phyloP scores from a whole-genome alignment of 306 rosid genomes.

The Gillenia trifoliata region DNA sequence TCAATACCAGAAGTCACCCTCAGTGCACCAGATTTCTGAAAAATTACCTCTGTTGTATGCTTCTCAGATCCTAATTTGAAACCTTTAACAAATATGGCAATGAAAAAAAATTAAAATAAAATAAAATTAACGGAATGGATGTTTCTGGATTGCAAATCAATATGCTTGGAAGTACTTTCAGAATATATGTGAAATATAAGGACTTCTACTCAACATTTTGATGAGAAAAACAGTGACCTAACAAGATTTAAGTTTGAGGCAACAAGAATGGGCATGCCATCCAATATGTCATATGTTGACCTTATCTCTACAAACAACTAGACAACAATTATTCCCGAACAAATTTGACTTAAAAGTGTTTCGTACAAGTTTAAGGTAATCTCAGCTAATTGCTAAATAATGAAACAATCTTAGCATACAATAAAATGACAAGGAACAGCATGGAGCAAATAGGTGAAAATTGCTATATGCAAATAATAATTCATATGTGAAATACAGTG shows the following conservation, averaged over 20 bases:
- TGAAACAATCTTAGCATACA: neutral
- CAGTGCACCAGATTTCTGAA: constrained; percentile 60
- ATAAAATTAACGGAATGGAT: neutral
- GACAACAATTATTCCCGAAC: neutral
- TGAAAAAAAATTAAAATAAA: constrained; percentile 5
- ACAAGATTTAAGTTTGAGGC: neutral
- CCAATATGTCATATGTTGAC: neutral
- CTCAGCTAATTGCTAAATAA: neutral
- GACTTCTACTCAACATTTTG: neutral
- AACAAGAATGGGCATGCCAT: neutral
- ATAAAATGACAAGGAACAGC: neutral
- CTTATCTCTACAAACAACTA: neutral
- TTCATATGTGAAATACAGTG: neutral
- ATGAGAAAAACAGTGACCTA: neutral
- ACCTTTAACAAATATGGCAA: constrained; percentile 41
- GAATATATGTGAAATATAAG: neutral
- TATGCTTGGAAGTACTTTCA: neutral
- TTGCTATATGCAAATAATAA: neutral
- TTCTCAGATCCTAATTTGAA: constrained; percentile 93
- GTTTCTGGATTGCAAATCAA: neutral
- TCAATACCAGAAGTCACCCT: constrained; percentile 81
- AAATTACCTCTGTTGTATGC: constrained; percentile 69
- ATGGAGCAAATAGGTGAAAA: neutral
- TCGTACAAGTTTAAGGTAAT: neutral
- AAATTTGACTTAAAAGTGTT: neutral